Evolutionary conservation across 805 yeast genomes (phyloP).

Genomic region (Candida koratica): DNA sequence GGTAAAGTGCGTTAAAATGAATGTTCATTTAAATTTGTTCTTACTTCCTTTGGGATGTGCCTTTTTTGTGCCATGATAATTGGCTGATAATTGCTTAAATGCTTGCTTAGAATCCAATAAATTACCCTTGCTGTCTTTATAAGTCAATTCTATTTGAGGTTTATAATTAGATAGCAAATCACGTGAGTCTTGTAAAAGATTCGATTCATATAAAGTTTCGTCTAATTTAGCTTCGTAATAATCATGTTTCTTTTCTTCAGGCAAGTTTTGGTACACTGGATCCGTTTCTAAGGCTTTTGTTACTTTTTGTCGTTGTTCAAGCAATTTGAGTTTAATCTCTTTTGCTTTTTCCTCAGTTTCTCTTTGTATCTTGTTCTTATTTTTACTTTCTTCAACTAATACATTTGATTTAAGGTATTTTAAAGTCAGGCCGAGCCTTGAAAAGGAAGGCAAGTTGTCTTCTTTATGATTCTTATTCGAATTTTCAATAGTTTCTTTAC

Average conservation of each 20-base stretch:
- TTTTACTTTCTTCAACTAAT: constrained; percentile 12
- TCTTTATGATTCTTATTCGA: not conserved
- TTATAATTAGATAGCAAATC: constrained; percentile 26
- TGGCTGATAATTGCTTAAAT: constrained; percentile 69
- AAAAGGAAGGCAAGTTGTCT: not conserved
- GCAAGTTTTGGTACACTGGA: constrained; percentile 21
- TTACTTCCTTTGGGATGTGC: constrained; percentile 4
- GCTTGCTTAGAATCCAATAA: constrained; percentile 64
- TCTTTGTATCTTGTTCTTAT: not conserved
- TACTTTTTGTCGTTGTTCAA: constrained; percentile 32
- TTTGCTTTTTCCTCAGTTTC: constrained; percentile 28
- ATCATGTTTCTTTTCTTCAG: constrained; percentile 27
- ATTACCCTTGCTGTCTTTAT: constrained; percentile 63
- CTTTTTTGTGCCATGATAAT: constrained; percentile 60
- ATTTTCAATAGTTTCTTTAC: not conserved
- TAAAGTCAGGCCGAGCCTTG: constrained; percentile 26
- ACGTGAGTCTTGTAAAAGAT: constrained; percentile 16
- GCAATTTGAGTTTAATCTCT: constrained; percentile 23
- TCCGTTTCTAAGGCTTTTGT: constrained; percentile 27
- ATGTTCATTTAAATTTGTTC: not conserved
- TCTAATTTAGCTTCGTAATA: constrained; percentile 28
- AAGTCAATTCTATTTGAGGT: constrained; percentile 51
- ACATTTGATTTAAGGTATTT: constrained; percentile 24
- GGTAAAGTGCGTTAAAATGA: constrained; percentile 3
- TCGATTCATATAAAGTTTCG: constrained; percentile 24